Conservation (phyloP, 768 basidiomycete species). For the Mycena galericulata region DNA sequence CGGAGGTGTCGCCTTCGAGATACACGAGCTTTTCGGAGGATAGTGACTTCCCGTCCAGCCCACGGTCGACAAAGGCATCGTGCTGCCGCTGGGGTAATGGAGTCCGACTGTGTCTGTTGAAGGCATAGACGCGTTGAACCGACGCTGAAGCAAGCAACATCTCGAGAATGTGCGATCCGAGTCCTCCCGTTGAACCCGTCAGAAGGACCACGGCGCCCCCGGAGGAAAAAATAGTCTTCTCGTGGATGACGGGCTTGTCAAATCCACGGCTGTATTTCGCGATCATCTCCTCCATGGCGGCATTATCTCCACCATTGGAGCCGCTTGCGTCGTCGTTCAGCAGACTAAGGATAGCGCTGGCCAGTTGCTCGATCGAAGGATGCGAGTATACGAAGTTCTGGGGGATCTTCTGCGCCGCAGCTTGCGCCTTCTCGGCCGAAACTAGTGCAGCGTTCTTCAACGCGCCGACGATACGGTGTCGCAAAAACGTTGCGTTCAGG, state of each 20-base stretch:
- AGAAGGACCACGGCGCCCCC: slow-evolving; percentile 49
- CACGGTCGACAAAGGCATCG: too few species aligned
- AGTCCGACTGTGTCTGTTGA: slow-evolving; percentile 40
- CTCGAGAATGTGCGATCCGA: slow-evolving; percentile 52
- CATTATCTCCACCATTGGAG: not conserved
- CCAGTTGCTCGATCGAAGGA: slow-evolving; percentile 31
- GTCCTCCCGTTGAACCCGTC: slow-evolving; percentile 57
- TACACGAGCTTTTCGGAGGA: too few species aligned
- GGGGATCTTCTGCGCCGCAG: slow-evolving; percentile 10
- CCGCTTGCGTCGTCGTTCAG: not conserved
- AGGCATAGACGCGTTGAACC: slow-evolving; percentile 45
- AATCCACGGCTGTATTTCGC: slow-evolving; percentile 22
- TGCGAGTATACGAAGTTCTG: slow-evolving; percentile 34
- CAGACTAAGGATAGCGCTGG: not conserved
- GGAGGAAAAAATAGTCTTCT: not conserved
- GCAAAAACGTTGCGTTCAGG: slow-evolving; percentile 52
- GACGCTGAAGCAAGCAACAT: slow-evolving; percentile 27
- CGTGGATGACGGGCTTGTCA: not conserved
- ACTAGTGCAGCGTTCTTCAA: slow-evolving; percentile 26
- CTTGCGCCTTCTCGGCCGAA: not conserved
- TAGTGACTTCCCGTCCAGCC: too few species aligned
- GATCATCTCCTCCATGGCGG: slow-evolving; percentile 21
- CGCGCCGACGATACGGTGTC: slow-evolving; percentile 49
- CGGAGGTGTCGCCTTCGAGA: too few species aligned
- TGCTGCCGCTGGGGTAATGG: slow-evolving; percentile 6